Conservation (phyloP, 805 yeast species). For the Starmerella powellii region DNA sequence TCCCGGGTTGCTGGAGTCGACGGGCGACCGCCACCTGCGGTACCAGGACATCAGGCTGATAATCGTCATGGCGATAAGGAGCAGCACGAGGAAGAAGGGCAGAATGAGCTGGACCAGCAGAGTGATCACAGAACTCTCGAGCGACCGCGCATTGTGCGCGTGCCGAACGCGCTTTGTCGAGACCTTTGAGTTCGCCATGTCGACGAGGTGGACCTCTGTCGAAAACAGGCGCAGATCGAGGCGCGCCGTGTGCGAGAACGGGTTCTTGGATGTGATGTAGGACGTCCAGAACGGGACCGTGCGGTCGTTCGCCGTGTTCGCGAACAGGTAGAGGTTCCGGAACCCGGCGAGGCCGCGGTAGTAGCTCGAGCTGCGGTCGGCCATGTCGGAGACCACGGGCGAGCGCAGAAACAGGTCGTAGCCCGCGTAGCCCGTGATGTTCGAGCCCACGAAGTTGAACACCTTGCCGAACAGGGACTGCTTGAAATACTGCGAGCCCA, state of each 20-base stretch:
- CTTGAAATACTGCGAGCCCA: conserved; percentile 39
- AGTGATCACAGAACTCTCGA: too few species aligned
- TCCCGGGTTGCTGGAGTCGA: neutral
- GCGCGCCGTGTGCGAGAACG: conserved; percentile 50
- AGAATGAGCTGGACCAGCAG: neutral
- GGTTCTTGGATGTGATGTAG: conserved; percentile 58
- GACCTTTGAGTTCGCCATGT: conserved; percentile 21
- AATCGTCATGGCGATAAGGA: neutral
- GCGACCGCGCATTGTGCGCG: neutral
- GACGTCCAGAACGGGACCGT: conserved; percentile 82
- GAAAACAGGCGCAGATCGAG: conserved; percentile 31
- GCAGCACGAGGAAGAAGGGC: conserved; percentile 5
- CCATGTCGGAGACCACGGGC: conserved; percentile 39
- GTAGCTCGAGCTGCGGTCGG: conserved; percentile 40
- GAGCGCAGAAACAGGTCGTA: conserved; percentile 51
- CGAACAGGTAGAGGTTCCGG: conserved; percentile 45
- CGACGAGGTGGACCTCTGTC: conserved; percentile 17
- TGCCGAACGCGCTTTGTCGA: neutral
- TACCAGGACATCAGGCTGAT: conserved; percentile 1
- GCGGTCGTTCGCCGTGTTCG: conserved; percentile 72
- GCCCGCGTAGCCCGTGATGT: conserved; percentile 56
- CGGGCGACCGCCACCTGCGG: neutral
- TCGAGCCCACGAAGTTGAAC: conserved; percentile 43
- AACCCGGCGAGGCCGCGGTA: conserved; percentile 46
- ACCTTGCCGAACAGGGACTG: conserved; percentile 26